phyloP scores from a whole-genome alignment of 306 rosid genomes.

The Cicer bijugum region DNA sequence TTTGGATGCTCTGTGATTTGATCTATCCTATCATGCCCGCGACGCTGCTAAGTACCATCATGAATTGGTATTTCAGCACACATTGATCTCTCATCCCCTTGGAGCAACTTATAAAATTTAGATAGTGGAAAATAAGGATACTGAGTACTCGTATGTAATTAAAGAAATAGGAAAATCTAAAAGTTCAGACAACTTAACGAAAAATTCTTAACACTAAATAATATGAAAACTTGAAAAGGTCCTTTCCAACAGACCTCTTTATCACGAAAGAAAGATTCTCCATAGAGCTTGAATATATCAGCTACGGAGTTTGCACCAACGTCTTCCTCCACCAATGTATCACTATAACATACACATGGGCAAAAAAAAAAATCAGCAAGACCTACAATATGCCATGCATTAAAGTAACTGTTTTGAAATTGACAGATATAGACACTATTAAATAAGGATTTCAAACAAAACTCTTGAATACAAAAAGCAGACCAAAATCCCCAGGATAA shows the following conservation, averaged over 20 bases:
- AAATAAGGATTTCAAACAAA: conserved; percentile 35
- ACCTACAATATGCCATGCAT: conserved; percentile 23
- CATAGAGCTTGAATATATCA: conserved; percentile 80
- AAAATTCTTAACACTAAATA: conserved; percentile 28
- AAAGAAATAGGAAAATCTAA: conserved; percentile 14
- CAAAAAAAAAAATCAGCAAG: conserved; percentile 42
- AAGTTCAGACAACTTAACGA: conserved; percentile 24
- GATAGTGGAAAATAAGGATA: conserved; percentile 9
- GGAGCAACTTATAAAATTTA: conserved; percentile 21
- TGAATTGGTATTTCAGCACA: conserved; percentile 19
- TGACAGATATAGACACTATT: conserved; percentile 14
- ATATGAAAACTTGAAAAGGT: conserved; percentile 29
- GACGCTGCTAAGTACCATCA: conserved; percentile 1
- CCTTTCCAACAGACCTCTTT: conserved; percentile 74
- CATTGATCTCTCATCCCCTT: neutral
- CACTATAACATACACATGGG: conserved; percentile 62
- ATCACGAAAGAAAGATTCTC: conserved; percentile 83
- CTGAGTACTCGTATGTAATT: conserved; percentile 12
- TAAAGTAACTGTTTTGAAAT: conserved; percentile 23
- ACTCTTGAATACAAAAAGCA: conserved; percentile 29
- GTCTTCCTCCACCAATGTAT: conserved; percentile 77
- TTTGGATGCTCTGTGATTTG: conserved; percentile 2
- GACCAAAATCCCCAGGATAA: conserved; percentile 35
- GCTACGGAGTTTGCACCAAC: conserved; percentile 73
- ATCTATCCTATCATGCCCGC: neutral